A percentile compares a stretch with the other conserved stretches of the same genome.
phyloP scores from a whole-genome alignment of 305 asterid genomes.

The Withania somnifera region DNA sequence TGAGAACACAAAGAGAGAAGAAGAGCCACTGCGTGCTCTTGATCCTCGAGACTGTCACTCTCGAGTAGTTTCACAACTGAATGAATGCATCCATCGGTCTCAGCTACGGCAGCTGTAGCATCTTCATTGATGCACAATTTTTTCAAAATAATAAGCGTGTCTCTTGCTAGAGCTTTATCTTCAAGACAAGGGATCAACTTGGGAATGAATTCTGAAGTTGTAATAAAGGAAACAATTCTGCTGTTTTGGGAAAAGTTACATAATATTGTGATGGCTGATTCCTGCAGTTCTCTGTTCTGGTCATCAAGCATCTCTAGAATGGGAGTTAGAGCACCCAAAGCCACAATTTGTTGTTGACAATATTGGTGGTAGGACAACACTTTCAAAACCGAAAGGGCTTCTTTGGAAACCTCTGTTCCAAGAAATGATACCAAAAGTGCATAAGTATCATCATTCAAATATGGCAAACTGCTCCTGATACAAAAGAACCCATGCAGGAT shows the following conservation, averaged over 20 bases:
- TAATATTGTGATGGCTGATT: constrained; percentile 42
- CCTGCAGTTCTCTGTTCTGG: constrained; percentile 29
- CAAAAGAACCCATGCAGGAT: constrained; percentile 4
- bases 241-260: constrained; percentile 34
- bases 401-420: constrained; percentile 45
- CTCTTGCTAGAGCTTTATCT: constrained; percentile 22
- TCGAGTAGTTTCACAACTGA: constrained; percentile 45
- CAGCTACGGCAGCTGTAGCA: constrained; percentile 28
- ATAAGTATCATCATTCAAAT: constrained; percentile 43
- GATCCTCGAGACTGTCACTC: constrained; percentile 36
- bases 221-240: constrained; percentile 16
- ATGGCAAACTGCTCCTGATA: constrained; percentile 30
- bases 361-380: constrained; percentile 28
- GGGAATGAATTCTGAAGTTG: constrained; percentile 30
- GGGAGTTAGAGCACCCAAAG: constrained; percentile 42
- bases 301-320: constrained; percentile 45
- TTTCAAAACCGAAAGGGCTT: constrained; percentile 45
- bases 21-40: constrained; percentile 53
- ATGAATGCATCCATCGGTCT: constrained; percentile 50
- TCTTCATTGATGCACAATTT: constrained; percentile 30
- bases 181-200: constrained; percentile 39
- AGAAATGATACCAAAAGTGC: constrained; percentile 53
- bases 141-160: constrained; percentile 40
- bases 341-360: constrained; percentile 23
- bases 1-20: constrained; percentile 66